Percentiles rank a stretch among this genome's conserved stretches.
phyloP scores from a whole-genome alignment of 805 yeast genomes.

The Wickerhamiella sergipiensis region DNA sequence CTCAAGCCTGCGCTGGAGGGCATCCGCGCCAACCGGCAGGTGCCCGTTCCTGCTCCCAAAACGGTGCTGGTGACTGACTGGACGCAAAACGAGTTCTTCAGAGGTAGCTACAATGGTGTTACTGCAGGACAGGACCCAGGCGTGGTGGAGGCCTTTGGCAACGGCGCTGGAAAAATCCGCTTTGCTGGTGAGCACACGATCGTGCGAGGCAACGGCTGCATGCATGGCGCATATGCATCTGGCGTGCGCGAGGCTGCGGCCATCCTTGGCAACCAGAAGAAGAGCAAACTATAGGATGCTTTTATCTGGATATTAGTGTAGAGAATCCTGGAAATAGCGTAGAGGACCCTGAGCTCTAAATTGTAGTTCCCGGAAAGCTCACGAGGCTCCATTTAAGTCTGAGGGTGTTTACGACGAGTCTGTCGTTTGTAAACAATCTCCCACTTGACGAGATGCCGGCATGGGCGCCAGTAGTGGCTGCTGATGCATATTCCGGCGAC shows the following conservation, averaged over 20 bases:
- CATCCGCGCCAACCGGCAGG: constrained; percentile 16
- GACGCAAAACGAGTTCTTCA: constrained; percentile 54
- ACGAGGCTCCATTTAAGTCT: too few species aligned
- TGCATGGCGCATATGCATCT: constrained; percentile 76
- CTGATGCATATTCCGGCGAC: neutral
- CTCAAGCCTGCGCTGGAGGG: constrained; percentile 37
- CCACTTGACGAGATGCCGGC: constrained; percentile 1
- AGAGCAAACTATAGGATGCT: neutral
- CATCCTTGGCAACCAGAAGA: constrained; percentile 14
- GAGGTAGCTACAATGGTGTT: constrained; percentile 68
- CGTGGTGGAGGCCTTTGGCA: constrained; percentile 39
- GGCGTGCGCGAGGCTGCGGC: constrained; percentile 43
- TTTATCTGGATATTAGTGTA: too few species aligned
- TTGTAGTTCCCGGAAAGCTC: too few species aligned
- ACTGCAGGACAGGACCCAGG: constrained; percentile 59
- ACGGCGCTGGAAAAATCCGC: constrained; percentile 44
- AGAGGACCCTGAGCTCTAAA: too few species aligned
- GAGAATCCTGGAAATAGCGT: too few species aligned
- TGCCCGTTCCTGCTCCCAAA: constrained; percentile 27
- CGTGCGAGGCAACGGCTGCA: constrained; percentile 76
- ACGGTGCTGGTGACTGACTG: constrained; percentile 40
- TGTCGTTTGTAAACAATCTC: neutral
- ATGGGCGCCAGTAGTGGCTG: constrained; percentile 7
- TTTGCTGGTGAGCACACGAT: constrained; percentile 88
- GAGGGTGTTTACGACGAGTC: too few species aligned